Base-by-base conservation (phyloP, 2,329 filamentous ascomycete genomes). In the Alternaria arborescens region DNA sequence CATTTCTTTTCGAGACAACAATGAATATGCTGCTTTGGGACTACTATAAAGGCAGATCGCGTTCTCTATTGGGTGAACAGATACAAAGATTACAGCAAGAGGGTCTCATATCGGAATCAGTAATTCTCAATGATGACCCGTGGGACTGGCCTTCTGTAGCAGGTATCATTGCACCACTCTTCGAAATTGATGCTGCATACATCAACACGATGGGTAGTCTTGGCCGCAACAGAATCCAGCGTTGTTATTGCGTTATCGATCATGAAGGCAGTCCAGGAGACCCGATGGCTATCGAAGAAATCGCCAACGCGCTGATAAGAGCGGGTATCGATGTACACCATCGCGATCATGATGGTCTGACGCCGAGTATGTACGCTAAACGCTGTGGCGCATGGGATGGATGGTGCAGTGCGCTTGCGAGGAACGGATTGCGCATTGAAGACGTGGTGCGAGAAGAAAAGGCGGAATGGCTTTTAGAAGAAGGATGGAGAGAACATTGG, bases 381-480 rank as follows among this genome's bases (percentile, higher is more conserved):
- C 26, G 30, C 7, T n/a, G 36, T 26, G 38, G 48, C 11, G 24
- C 18, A n/a, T 59, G 58, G 62, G 42, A 34, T 12, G 41, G 41
- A 36, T 62, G 62, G 62, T 56, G 59, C 7, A 41, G 28, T 32
- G 59, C 62, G 12, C 48, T 62, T 28, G 52, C 54, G 46, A 41
- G 12, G 20, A 64, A 58, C 20, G 34, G 28, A 0, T 50, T 28
- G 22, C n/a, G 14, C 14, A 52, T 64, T 14, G 52, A 59, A 20
- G 42, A 46, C 34, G 59, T 59, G 5, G 8, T 62, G 3, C 32
- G 40, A 11, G 18, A 43, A 30, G 59, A 64, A 24, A 38, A 41
- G 16, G 38, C 41, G 11, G 42, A 42, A 6, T 64, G 62, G 62
- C 30, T 64, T 3, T 38, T 56, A 7, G 18, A 46, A 4, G 30